A percentile compares a stretch with the other conserved stretches of the same genome.
These are phyloP conservation scores for Mycena polygramma DNA, from an alignment of 768 basidiomycete species.

Conservation along the genomic window DNA sequence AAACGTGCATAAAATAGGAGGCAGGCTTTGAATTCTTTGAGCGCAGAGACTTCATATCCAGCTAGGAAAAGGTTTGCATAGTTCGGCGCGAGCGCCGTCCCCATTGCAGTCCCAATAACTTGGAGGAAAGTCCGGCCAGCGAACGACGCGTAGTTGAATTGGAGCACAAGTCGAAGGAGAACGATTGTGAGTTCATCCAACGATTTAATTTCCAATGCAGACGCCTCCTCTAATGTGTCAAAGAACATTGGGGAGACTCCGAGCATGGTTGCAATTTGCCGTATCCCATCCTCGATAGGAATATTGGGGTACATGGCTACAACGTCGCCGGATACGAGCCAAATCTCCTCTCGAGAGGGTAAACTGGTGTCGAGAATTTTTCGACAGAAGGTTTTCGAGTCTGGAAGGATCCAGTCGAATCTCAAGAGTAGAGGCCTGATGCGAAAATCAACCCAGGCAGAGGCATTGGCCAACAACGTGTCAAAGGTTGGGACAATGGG, in stretches of 20 bases:
- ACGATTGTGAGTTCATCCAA: not conserved
- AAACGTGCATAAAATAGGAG: not conserved
- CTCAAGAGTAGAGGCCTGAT: not conserved
- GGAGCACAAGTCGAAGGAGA: not conserved
- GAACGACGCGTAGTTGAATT: not conserved
- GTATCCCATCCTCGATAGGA: not conserved
- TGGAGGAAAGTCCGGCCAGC: not conserved
- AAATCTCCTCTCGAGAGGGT: not conserved
- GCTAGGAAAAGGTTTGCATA: not conserved
- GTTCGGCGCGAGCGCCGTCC: not conserved
- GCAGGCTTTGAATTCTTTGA: not conserved
- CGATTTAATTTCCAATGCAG: not conserved
- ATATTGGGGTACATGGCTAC: not conserved
- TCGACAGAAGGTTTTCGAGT: not conserved
- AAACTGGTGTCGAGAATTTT: not conserved
- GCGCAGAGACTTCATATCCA: not conserved
- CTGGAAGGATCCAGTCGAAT: not conserved
- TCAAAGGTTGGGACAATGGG: too few species aligned
- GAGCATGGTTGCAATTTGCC: not conserved
- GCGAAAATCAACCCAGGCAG: too few species aligned
- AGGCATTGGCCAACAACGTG: too few species aligned
- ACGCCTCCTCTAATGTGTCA: not conserved
- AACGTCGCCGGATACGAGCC: not conserved
- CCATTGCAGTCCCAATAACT: not conserved
- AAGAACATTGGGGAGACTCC: not conserved